These are phyloP conservation scores for Rhodosporidiobolus sp. DNA, from an alignment of 768 basidiomycete species.

Conservation along the genomic window DNA sequence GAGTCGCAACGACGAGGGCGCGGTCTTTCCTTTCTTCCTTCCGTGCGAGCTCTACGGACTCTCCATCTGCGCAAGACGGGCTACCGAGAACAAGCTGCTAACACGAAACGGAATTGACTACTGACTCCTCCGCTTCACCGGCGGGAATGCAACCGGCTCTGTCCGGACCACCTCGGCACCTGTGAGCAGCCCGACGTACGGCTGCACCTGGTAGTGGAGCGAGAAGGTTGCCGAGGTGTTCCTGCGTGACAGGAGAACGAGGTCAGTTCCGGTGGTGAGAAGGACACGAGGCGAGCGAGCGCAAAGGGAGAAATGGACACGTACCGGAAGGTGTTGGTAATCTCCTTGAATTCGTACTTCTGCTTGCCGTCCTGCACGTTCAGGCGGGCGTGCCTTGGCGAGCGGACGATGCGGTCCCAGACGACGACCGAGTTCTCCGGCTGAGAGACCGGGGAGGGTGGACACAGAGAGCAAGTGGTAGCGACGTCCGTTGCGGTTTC, in stretches of 20 bases:
- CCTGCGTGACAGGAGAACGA: conserved; percentile 6
- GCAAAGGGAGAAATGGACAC: conserved; percentile 46
- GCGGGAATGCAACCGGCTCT: conserved; percentile 43
- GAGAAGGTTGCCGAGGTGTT: conserved; percentile 63
- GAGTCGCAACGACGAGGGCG: too few species aligned
- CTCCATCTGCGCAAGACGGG: too few species aligned
- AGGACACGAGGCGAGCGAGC: neutral
- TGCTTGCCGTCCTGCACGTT: conserved; percentile 63
- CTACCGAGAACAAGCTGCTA: too few species aligned
- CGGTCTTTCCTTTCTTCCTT: too few species aligned
- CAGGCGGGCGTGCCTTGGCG: conserved; percentile 69
- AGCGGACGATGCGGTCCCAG: conserved; percentile 87
- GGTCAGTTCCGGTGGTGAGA: neutral
- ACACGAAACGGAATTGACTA: neutral
- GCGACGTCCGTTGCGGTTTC: too few species aligned
- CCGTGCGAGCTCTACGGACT: too few species aligned
- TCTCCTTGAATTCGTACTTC: conserved; percentile 78
- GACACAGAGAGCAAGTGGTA: too few species aligned
- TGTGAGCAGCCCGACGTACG: conserved; percentile 73
- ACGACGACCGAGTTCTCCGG: conserved; percentile 69
- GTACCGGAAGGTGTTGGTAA: conserved; percentile 70
- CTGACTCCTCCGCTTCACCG: conserved; percentile 5
- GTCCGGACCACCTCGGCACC: conserved; percentile 69
- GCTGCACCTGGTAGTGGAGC: conserved; percentile 86
- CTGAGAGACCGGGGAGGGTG: conserved; percentile 7